A percentile compares a stretch with the other conserved stretches of the same genome.
Conservation (phyloP, 2,329 filamentous ascomycete species). For the Colletotrichum sp. region DNA sequence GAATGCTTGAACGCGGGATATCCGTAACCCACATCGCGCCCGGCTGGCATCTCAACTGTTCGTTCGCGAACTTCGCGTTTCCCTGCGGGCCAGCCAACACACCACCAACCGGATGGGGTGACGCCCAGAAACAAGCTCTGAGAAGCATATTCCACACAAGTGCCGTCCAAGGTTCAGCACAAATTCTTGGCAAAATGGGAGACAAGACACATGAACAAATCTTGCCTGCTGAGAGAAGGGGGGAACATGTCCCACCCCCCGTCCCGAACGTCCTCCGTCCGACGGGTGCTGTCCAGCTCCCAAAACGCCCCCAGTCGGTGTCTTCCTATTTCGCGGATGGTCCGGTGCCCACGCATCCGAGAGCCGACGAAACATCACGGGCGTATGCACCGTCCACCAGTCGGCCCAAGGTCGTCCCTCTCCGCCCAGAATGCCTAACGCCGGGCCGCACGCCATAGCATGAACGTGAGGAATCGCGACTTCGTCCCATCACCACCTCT, state of each 20-base stretch:
- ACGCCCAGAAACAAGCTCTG: not conserved
- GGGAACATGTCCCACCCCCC: not conserved
- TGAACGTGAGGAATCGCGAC: not conserved
- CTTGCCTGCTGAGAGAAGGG: not conserved
- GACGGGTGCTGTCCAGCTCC: not conserved
- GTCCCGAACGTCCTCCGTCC: not conserved
- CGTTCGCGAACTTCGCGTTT: not conserved
- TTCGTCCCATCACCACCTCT: not conserved
- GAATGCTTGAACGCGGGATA: not conserved
- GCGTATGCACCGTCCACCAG: conserved; percentile 8
- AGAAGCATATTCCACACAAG: not conserved
- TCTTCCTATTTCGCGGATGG: not conserved
- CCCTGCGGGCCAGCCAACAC: not conserved
- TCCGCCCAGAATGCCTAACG: not conserved
- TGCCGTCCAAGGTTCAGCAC: not conserved
- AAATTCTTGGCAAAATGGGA: not conserved
- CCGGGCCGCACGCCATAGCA: not conserved
- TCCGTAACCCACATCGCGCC: not conserved
- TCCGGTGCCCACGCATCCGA: conserved; percentile 3
- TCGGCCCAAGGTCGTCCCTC: not conserved
- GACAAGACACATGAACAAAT: not conserved
- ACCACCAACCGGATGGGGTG: not conserved
- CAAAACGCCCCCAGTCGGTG: not conserved
- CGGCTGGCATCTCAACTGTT: not conserved
- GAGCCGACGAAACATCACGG: conserved; percentile 19